A percentile compares a stretch with the other conserved stretches of the same genome.
Conservation (phyloP, 441 rosid species). For the Croton laevigatus region DNA sequence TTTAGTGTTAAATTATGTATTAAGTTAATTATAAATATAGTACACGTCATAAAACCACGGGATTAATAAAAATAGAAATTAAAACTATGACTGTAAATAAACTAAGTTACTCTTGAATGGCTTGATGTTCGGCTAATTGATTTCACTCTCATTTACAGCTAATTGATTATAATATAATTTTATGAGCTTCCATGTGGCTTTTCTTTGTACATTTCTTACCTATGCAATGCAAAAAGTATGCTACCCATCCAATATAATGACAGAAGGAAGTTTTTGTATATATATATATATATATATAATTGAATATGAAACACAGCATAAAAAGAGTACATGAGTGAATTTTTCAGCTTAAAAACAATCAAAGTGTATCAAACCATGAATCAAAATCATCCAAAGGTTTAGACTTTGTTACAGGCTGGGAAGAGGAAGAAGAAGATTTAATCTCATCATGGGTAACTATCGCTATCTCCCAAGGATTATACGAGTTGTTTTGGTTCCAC, state of each 20-base stretch:
- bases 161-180: not conserved
- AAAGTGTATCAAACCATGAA: slow-evolving; percentile 81
- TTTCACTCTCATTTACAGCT: not conserved
- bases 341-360: slow-evolving; percentile 17
- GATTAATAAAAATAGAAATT: no score
- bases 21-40: no score
- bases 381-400: slow-evolving; percentile 67
- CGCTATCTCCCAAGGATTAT: slow-evolving; percentile 7
- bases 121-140: no score
- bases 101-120: no score
- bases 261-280: no score
- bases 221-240: not conserved
- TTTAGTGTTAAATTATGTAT: no score
- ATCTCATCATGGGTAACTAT: slow-evolving; percentile 11
- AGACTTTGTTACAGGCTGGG: slow-evolving; percentile 35
- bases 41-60: no score
- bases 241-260: no score
- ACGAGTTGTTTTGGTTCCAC: slow-evolving; percentile 20
- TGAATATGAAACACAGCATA: not conserved
- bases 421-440: slow-evolving; percentile 29
- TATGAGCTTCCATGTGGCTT: not conserved
- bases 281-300: not conserved
- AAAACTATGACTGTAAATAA: no score
- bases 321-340: slow-evolving; percentile 8
- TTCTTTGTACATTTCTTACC: not conserved